These are phyloP conservation scores for Melampsora larici-populina DNA, from an alignment of 1,284 basidiomycete species.

Conservation along the genomic window DNA sequence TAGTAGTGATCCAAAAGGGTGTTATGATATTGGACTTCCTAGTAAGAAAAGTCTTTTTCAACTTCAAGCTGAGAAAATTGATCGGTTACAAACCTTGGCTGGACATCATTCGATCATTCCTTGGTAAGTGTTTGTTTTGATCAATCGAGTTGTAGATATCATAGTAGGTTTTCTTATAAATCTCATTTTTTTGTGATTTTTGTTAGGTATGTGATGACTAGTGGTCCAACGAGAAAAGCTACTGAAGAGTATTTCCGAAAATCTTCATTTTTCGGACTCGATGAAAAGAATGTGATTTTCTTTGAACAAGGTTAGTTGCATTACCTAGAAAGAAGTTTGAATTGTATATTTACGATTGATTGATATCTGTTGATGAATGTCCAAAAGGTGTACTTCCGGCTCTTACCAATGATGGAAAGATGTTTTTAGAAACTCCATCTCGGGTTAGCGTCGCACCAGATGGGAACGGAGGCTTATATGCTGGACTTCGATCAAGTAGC, in stretches of 20 bases:
- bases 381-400: conserved; percentile 86
- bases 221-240: conserved; percentile 82
- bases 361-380: not conserved
- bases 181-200: not conserved
- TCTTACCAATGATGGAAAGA: conserved; percentile 87
- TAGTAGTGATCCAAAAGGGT: conserved; percentile 88
- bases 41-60: conserved; percentile 93
- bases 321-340: not conserved
- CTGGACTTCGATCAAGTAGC: conserved; percentile 77
- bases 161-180: not conserved
- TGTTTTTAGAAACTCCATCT: conserved; percentile 75
- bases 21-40: conserved; percentile 93
- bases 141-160: not conserved
- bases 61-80: conserved; percentile 91
- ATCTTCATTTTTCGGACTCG: conserved; percentile 78
- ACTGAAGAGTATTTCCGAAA: conserved; percentile 82
- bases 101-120: conserved; percentile 19
- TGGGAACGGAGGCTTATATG: conserved; percentile 95
- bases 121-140: conserved; percentile 11
- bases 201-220: conserved; percentile 97
- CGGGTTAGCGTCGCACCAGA: conserved; percentile 89
- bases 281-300: conserved; percentile 76
- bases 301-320: conserved; percentile 84
- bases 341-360: not conserved
- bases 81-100: conserved; percentile 73